Evolutionary conservation across 441 rosid genomes (phyloP).

Genomic region (Hypseocharis bilobata): DNA sequence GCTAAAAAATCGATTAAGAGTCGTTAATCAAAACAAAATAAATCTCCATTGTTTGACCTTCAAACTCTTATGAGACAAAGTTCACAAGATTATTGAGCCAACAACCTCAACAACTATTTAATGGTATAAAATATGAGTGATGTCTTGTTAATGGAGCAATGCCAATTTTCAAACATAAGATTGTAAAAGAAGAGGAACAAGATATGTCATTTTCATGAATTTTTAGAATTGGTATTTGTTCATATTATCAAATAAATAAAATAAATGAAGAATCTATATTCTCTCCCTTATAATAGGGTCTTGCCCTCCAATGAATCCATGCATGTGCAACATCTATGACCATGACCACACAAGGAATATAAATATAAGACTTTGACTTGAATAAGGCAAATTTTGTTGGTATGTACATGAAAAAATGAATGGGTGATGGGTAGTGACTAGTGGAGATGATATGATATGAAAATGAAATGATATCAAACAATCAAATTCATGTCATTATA

Average conservation of each 20-base stretch:
- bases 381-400: constrained; percentile 20
- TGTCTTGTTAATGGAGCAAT: not conserved
- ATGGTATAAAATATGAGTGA: too few relatives aligned
- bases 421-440: not conserved
- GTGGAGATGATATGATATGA: constrained; percentile 26
- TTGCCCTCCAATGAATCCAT: not conserved
- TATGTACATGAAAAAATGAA: constrained; percentile 8
- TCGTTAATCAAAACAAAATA: too few relatives aligned
- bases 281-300: not conserved
- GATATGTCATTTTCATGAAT: not conserved
- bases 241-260: not conserved
- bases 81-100: too few relatives aligned
- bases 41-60: too few relatives aligned
- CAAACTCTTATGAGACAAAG: too few relatives aligned
- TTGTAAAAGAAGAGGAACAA: too few relatives aligned
- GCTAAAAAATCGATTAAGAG: too few relatives aligned
- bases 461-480: constrained; percentile 28
- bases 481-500: constrained; percentile 16
- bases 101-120: too few relatives aligned
- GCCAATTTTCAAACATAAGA: not conserved
- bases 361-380: constrained; percentile 21
- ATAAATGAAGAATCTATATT: not conserved
- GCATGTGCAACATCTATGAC: not conserved
- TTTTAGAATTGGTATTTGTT: not conserved
- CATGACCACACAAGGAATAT: not conserved